A percentile compares a stretch with the other conserved stretches of the same genome.
These are phyloP conservation scores for Wickerhamomyces ciferrii DNA, from an alignment of 805 yeast genomes.

Conservation along the genomic window DNA sequence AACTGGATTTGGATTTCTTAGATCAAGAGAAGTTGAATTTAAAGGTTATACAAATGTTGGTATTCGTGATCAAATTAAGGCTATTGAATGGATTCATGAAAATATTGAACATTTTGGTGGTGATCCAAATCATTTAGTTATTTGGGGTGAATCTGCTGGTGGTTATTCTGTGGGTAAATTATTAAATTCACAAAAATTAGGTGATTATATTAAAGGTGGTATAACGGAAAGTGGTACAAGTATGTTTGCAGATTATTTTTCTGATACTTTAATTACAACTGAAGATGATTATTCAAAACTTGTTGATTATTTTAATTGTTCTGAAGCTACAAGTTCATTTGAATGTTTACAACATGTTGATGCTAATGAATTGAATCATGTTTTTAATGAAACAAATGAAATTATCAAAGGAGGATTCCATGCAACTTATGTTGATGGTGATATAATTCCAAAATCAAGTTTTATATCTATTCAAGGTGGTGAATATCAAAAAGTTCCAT, in stretches of 20 bases:
- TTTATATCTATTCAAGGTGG: slow-evolving; percentile 6
- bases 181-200: slow-evolving; percentile 3
- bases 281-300: background rate
- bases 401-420: background rate
- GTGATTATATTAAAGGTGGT: slow-evolving; percentile 12
- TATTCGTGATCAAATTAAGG: slow-evolving; percentile 28
- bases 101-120: slow-evolving; percentile 33
- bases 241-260: slow-evolving; percentile 2
- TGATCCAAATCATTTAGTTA: slow-evolving; percentile 26
- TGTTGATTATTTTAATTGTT: background rate
- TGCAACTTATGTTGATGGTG: slow-evolving; percentile 13
- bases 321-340: slow-evolving; percentile 4
- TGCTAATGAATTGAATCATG: slow-evolving; percentile 2
- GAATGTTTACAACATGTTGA: slow-evolving; percentile 11
- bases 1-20: slow-evolving; percentile 29
- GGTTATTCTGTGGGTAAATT: slow-evolving; percentile 17
- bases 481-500: slow-evolving; percentile 13
- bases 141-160: slow-evolving; percentile 36
- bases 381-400: slow-evolving; percentile 11
- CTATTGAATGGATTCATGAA: slow-evolving; percentile 28
- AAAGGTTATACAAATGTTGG: slow-evolving; percentile 28
- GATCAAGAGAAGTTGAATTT: slow-evolving; percentile 17
- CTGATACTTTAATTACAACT: background rate
- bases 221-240: slow-evolving; percentile 12
- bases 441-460: slow-evolving; percentile 10